Conservation (phyloP, 257 asterid genomes). For the Dorcoceras hygrometricum region DNA sequence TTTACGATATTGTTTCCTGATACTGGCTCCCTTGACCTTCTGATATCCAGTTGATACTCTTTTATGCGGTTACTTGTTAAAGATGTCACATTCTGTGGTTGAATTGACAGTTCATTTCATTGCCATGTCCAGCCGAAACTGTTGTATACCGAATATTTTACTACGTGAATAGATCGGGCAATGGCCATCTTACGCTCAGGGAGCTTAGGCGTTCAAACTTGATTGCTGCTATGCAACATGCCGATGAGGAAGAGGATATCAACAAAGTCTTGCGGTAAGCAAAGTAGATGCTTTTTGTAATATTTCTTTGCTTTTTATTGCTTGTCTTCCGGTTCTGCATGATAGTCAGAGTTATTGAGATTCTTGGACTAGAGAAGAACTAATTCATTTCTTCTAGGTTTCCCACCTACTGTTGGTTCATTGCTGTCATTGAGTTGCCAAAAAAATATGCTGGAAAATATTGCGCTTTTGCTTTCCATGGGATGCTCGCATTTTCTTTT, state of each 20-base stretch:
- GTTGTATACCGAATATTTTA: slow-evolving; percentile 96
- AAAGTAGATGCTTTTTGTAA: slow-evolving; percentile 13
- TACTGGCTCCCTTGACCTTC: slow-evolving; percentile 23
- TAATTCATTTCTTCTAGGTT: neutral
- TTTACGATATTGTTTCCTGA: neutral
- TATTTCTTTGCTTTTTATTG: slow-evolving; percentile 2
- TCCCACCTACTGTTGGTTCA: neutral
- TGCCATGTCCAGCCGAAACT: slow-evolving; percentile 91
- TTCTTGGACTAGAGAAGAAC: neutral
- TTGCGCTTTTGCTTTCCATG: neutral
- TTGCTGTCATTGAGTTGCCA: neutral
- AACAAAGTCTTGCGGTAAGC: slow-evolving; percentile 93
- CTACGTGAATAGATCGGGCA: slow-evolving; percentile 92
- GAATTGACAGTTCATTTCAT: slow-evolving; percentile 42
- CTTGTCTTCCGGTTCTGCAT: neutral
- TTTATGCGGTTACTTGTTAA: slow-evolving; percentile 24
- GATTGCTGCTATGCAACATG: slow-evolving; percentile 95
- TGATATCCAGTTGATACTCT: slow-evolving; percentile 21
- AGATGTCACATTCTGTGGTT: slow-evolving; percentile 18
- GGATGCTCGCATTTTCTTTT: neutral
- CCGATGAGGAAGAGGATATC: slow-evolving; percentile 98
- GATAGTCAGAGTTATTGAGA: neutral
- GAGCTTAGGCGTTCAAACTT: slow-evolving; percentile 93
- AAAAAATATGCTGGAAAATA: neutral
- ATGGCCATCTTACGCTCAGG: slow-evolving; percentile 87